phyloP scores from a whole-genome alignment of 2,329 filamentous ascomycete species.

The Lasiodiplodia hormozganensis region DNA sequence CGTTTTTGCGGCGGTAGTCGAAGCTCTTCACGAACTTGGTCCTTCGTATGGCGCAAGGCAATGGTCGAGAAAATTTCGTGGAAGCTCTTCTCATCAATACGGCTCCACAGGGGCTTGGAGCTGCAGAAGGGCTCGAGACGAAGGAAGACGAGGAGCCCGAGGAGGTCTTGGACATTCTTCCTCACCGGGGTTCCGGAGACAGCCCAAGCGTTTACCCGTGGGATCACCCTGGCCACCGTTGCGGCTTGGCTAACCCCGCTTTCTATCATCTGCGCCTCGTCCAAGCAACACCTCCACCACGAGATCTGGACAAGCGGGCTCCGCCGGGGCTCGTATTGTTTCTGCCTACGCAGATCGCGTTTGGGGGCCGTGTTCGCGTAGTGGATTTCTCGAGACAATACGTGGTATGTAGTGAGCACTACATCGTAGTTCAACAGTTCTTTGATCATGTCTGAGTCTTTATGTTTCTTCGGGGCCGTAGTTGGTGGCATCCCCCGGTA shows the following conservation, averaged over 20 bases:
- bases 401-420: slow-evolving; percentile 68
- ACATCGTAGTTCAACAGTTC: slow-evolving; percentile 61
- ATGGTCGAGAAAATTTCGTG: slow-evolving; percentile 72
- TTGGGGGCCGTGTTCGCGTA: slow-evolving; percentile 74
- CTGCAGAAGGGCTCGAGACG: slow-evolving; percentile 77
- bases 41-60: slow-evolving; percentile 85
- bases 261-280: slow-evolving; percentile 91
- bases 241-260: slow-evolving; percentile 85
- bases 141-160: slow-evolving; percentile 82
- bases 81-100: slow-evolving; percentile 72
- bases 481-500: slow-evolving; percentile 59
- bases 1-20: slow-evolving; percentile 82
- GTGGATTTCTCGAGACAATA: slow-evolving; percentile 82
- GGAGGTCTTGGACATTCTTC: slow-evolving; percentile 78
- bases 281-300: slow-evolving; percentile 84
- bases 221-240: slow-evolving; percentile 77
- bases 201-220: slow-evolving; percentile 87
- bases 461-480: slow-evolving; percentile 38
- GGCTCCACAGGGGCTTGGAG: slow-evolving; percentile 69
- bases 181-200: slow-evolving; percentile 90
- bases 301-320: slow-evolving; percentile 81
- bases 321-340: slow-evolving; percentile 68
- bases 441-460: slow-evolving; percentile 51
- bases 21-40: slow-evolving; percentile 78
- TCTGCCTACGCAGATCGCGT: slow-evolving; percentile 69